Evolutionary conservation across 2,329 filamentous ascomycete genomes (phyloP), one percentile per base, ranked within the genome.

Genomic region (Onygenales sp.): DNA sequence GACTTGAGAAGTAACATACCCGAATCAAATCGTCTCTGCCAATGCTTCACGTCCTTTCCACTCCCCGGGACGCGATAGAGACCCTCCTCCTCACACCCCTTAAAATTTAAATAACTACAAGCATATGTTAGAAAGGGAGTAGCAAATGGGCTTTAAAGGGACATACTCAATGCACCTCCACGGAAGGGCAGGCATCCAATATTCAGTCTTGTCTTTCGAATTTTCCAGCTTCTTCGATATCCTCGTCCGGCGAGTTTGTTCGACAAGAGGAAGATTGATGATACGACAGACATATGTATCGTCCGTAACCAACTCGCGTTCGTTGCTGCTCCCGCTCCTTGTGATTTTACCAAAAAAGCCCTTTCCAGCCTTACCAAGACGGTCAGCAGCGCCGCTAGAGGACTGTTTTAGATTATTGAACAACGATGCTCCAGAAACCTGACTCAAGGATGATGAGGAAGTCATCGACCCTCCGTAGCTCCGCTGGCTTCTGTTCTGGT

Each of bases 161-260:
- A 73, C 79, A 65, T 72, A 83, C 77, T 97, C 92, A 59, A 97
- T 96, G 55, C 90, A 94, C 58, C 92, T 81, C 87, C 92, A 96
- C 0, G 92, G 91, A 55, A 97, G 85, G 6, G 90, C 88, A 10
- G 92, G 92, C 91, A 97, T 95, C 92, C 92, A 97, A 66, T 94
- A 97, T 65, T 96, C 92, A 0, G 92, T 97, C 76, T 96, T 96
- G 66, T 97, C 92, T 57, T 85, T 82, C 8, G 91, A 95, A 56
- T 87, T 83, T 64, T 94, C 89, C 43, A 97, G 75, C 33, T 86
- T 83, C 70, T 92, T 94, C 7, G 90, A 94, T 66, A 97, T 96
- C 58, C 92, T 82, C 0, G 92, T 96, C 58, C 84, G 77, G n/a
- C 92, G 83, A 6, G 91, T 91, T 71, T 97, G 92, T 67, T 95